Evolutionary conservation across 768 basidiomycete species (phyloP).

Genomic region (Gymnopilus dilepis): DNA sequence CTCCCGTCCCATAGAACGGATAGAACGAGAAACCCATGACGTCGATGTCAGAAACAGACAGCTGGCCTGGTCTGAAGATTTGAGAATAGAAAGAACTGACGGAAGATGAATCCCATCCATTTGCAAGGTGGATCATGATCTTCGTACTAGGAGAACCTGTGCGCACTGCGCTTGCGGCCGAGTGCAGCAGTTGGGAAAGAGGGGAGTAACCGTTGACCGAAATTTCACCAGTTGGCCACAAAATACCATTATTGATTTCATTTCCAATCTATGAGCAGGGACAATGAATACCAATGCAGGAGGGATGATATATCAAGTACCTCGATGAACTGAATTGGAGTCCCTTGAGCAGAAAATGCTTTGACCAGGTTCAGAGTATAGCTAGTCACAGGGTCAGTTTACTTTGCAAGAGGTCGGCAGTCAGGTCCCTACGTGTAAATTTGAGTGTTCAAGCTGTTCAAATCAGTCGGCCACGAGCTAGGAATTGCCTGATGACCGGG

Average conservation of each 20-base stretch:
- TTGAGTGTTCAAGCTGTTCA: conserved; percentile 58
- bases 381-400: conserved; percentile 29
- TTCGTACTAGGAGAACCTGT: conserved; percentile 51
- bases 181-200: conserved; percentile 64
- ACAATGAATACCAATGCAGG: not conserved
- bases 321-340: conserved; percentile 56
- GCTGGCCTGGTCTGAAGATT: conserved; percentile 58
- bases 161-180: conserved; percentile 59
- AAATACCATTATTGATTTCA: conserved; percentile 68
- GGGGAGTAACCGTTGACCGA: conserved; percentile 56
- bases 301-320: conserved; percentile 27
- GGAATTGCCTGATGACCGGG: conserved; percentile 67
- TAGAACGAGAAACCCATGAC: conserved; percentile 70
- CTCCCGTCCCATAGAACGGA: conserved; percentile 63
- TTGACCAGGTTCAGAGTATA: conserved; percentile 59
- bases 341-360: conserved; percentile 58
- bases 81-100: conserved; percentile 55
- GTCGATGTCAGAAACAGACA: conserved; percentile 56
- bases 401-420: not conserved
- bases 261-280: conserved; percentile 54
- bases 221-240: conserved; percentile 64
- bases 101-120: conserved; percentile 58
- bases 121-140: conserved; percentile 64
- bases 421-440: conserved; percentile 55
- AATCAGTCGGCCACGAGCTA: conserved; percentile 54